Evolutionary conservation across 371 early-diverging fungal genomes (phyloP), one percentile per base, ranked within the genome.

Genomic region (Syncephalastrum contaminatum): DNA sequence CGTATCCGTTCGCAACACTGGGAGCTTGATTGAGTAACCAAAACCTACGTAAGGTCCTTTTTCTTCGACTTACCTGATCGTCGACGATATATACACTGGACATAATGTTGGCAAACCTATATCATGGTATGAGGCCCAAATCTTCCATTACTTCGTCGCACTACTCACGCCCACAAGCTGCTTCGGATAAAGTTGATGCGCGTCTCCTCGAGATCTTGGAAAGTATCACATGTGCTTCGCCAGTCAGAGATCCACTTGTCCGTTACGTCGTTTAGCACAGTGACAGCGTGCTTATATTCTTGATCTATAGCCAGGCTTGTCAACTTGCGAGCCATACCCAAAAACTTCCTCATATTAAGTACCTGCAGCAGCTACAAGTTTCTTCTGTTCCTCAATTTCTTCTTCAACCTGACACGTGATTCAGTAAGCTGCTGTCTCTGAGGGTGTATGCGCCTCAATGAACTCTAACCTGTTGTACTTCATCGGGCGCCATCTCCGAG

Each of bases 101-200:
- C 58, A 63, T 60, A 55, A 63, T 67, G 27, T 67, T 67, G 53
- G 63, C 68, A 39, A 63, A 67, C 16, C 66, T 62, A 43, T 41
- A 43, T 0, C 43, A 53, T 15, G 8, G 15, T 24, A 22, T 7
- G 8, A 16, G n/a, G 43, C 53, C 14, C 22, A 16, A 19, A 24
- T 18, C 20, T 15, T 27, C 14, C 12, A 40, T 14, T n/a, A 4
- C 14, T 2, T 16, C 40, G 1, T 19, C 16, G 16, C 14, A 0
- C 25, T 50, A 46, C 50, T 66, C 50, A 63, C 63, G 58, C 60
- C 58, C 60, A 63, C 20, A 67, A 52, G 44, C 63, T 67, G 30
- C 58, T 55, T 19, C 58, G 63, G 16, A 67, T 40, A 47, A 58
- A 67, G 21, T 58, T 48, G 15, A 67, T 58, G 2, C 68, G 56